Conservation (phyloP, 257 asterid genomes). For the Buddleja alternifolia region DNA sequence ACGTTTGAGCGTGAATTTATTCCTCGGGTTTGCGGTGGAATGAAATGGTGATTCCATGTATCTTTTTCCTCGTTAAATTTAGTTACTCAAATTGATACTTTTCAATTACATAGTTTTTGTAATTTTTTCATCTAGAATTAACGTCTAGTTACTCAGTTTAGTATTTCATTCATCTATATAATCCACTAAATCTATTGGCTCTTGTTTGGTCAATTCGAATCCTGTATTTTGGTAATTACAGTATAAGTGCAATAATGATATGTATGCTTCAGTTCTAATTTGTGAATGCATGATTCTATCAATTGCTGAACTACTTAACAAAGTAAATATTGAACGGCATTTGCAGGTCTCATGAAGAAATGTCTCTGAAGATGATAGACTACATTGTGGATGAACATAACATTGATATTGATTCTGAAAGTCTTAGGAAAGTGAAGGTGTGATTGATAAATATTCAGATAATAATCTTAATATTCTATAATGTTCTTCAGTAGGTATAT, state of each 20-base stretch:
- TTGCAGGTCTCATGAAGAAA: constrained; percentile 93
- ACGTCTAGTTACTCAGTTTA: constrained; percentile 15
- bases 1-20: constrained; percentile 81
- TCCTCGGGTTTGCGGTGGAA: constrained; percentile 58
- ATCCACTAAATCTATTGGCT: not conserved
- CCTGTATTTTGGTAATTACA: not conserved
- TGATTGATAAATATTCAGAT: constrained; percentile 26
- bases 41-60: constrained; percentile 54
- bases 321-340: constrained; percentile 25
- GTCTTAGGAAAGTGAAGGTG: constrained; percentile 77
- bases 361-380: constrained; percentile 86
- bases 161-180: constrained; percentile 4
- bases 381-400: constrained; percentile 75
- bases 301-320: constrained; percentile 24
- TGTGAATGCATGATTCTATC: not conserved
- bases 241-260: not conserved
- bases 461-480: constrained; percentile 5
- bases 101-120: not conserved
- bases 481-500: constrained; percentile 10
- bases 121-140: not conserved
- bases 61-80: not conserved
- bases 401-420: constrained; percentile 69
- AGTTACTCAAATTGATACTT: too few relatives aligned
- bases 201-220: constrained; percentile 3
- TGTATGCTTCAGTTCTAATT: not conserved